phyloP scores from a whole-genome alignment of 208 protist species.

The Acanthamoeba healyi region DNA sequence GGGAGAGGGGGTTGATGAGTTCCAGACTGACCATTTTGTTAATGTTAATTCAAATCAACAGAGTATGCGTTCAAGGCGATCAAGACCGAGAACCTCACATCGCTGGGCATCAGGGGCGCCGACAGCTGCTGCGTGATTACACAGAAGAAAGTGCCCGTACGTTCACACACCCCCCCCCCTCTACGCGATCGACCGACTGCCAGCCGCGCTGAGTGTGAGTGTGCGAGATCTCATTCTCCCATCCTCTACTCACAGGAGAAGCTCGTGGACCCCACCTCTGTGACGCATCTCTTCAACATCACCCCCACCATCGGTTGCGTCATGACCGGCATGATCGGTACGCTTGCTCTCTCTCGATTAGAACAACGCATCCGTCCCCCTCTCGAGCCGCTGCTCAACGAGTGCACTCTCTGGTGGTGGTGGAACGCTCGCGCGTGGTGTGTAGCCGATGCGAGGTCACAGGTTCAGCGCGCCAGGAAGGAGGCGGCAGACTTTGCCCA shows the following conservation, averaged over 20 bases:
- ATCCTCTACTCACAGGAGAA: conserved; percentile 91
- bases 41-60: not conserved
- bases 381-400: not conserved
- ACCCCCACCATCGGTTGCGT: conserved; percentile 96
- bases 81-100: conserved; percentile 96
- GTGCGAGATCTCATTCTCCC: not conserved
- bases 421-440: not conserved
- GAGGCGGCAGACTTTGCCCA: conserved; percentile 97
- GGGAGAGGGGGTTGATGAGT: no score
- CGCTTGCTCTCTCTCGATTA: not conserved
- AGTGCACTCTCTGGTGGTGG: not conserved
- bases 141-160: conserved; percentile 97
- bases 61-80: conserved; percentile 99
- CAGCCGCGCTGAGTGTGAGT: no score
- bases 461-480: conserved; percentile 95
- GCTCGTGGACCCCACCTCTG: conserved; percentile 96
- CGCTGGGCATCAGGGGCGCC: conserved; percentile 96
- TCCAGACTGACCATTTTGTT: no score
- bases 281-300: conserved; percentile 97
- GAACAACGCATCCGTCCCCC: not conserved
- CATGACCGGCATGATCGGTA: conserved; percentile 95
- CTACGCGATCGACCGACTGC: not conserved
- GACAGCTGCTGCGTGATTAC: conserved; percentile 96
- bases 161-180: conserved; percentile 62
- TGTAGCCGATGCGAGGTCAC: conserved; percentile 93